Evolutionary conservation across 345 rosid genomes (phyloP).

Genomic region (Gossypium stocksii): DNA sequence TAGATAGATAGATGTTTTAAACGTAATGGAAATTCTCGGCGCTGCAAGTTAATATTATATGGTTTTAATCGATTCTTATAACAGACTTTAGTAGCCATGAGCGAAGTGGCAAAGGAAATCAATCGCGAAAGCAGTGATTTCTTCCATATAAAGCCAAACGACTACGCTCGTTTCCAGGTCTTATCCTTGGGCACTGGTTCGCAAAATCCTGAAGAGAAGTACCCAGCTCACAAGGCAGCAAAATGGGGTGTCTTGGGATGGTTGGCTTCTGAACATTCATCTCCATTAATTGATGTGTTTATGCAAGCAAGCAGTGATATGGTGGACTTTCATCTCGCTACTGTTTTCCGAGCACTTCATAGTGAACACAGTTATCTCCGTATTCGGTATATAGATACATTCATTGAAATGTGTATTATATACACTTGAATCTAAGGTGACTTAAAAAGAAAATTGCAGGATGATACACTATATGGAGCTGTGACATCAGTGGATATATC

Average conservation of each 20-base stretch:
- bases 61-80: neutral
- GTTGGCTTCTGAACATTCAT: conserved; percentile 41
- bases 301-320: conserved; percentile 58
- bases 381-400: conserved; percentile 30
- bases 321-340: conserved; percentile 48
- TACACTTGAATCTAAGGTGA: neutral
- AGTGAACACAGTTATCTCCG: conserved; percentile 34
- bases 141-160: conserved; percentile 26
- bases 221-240: conserved; percentile 41
- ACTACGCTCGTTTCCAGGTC: conserved; percentile 37
- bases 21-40: no score
- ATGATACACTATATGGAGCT: conserved; percentile 32
- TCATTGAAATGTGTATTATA: neutral
- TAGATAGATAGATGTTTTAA: no score
- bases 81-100: conserved; percentile 31
- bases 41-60: neutral
- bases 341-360: conserved; percentile 36
- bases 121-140: conserved; percentile 16
- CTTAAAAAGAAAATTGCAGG: conserved; percentile 18
- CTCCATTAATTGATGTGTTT: conserved; percentile 55
- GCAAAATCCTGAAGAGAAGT: conserved; percentile 34
- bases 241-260: conserved; percentile 65
- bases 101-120: conserved; percentile 39
- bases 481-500: conserved; percentile 48
- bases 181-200: conserved; percentile 60